Base-by-base conservation (phyloP, 1,284 basidiomycete species). In the Quambalaria eucalypti region DNA sequence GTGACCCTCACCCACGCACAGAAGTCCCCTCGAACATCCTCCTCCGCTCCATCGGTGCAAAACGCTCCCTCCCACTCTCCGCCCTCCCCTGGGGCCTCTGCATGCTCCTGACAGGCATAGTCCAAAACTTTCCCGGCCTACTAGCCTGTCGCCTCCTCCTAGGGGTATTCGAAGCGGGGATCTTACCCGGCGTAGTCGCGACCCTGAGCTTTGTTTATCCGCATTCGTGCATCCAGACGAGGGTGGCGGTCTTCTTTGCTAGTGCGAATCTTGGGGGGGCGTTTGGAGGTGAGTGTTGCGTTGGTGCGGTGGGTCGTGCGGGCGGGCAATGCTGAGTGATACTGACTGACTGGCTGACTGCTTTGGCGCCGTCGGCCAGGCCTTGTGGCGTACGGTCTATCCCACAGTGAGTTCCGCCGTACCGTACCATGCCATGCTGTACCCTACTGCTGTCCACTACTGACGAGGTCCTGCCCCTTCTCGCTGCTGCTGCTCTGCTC, bases 21-120 rank as follows among this genome's bases (percentile, higher is more conserved):
- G 85, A 87, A 71, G 81, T 87, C 12, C 86, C 85, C 1, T 74
- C 80, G 51, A 83, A 86, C 76, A 82, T 87, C 71, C 66, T 82
- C 21, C 68, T 80, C 48, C 80, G 79, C 62, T 73, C 71, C 48
- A 68, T 70, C 51, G 71, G 72, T 30, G 72, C 76, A 39, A 77
- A 69, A 47, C 64, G 74, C 44, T 78, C 76, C 76, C 31, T 78
- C 64, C 65, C 60, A 1, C 36, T 39, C 4, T 5, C 36, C 16
- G 36, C 36, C 4, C 36, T 39, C 10, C 36, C 36, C 36, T 39
- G 36, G 36, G 36, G 36, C 10, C 36, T 39, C 10, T 3, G 16
- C 4, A 39, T 78, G 76, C 67, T 74, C n/a, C 60, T 70, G 25
- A 78, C 77, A 68, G 76, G 77, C 12, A 68, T 77, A 57, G 73